Percentiles rank a stretch among this genome's conserved stretches.
These are phyloP conservation scores for Plasmodium knowlesi DNA, from an alignment of 169 alveolate species.

Conservation along the genomic window DNA sequence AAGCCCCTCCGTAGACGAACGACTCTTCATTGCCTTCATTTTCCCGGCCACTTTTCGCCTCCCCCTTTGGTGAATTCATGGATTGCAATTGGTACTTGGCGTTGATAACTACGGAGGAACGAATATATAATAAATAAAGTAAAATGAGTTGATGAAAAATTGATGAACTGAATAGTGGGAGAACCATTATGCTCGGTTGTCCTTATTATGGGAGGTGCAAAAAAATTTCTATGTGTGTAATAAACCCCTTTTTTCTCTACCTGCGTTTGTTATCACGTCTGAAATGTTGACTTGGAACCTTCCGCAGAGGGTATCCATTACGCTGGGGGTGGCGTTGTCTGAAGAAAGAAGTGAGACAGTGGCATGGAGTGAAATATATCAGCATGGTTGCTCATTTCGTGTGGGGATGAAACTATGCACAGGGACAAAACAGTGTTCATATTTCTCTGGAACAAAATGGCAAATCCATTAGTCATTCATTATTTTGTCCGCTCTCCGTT, in stretches of 20 bases:
- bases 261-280: conserved; percentile 42
- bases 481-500: not conserved
- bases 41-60: conserved; percentile 9
- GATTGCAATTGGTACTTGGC: conserved; percentile 18
- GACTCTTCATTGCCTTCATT: not conserved
- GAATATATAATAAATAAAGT: too few relatives aligned
- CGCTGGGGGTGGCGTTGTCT: not conserved
- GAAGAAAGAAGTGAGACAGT: not conserved
- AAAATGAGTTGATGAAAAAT: not conserved
- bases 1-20: conserved; percentile 3
- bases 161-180: not conserved
- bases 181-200: not conserved
- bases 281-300: conserved; percentile 37
- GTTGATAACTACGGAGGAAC: conserved; percentile 1
- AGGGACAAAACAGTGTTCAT: not conserved
- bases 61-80: conserved; percentile 11
- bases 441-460: not conserved
- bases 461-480: not conserved
- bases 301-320: conserved; percentile 19
- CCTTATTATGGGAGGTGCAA: not conserved
- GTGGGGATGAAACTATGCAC: not conserved
- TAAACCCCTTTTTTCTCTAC: not conserved
- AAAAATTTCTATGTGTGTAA: not conserved
- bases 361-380: not conserved
- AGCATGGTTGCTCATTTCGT: not conserved